Percentiles rank a stretch among this genome's conserved stretches.
These are phyloP conservation scores for Eleusine coracana DNA, from an alignment of 176 grass and related monocot genomes.

Conservation along the genomic window DNA sequence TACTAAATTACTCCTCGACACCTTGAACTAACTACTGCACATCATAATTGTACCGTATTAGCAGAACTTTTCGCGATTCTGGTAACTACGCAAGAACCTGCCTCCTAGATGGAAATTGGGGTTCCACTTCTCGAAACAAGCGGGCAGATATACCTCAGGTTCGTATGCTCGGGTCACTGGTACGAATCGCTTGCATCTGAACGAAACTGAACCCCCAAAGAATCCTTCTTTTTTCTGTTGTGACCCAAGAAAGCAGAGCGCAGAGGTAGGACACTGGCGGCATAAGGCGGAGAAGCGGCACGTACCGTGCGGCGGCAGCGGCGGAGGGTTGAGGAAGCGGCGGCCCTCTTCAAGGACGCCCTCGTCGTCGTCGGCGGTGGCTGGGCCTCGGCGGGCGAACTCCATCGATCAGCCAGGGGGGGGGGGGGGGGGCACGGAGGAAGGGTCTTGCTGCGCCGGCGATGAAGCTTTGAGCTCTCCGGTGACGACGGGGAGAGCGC, in stretches of 20 bases:
- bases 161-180: not conserved
- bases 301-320: constrained; percentile 4
- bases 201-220: not conserved
- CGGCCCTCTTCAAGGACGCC: not conserved
- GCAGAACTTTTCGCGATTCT: not conserved
- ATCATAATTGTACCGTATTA: not conserved
- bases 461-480: too few species aligned
- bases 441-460: not conserved
- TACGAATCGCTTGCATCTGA: not conserved
- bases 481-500: too few species aligned
- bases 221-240: not conserved
- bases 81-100: not conserved
- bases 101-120: not conserved
- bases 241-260: not conserved
- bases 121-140: not conserved
- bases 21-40: not conserved
- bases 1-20: not conserved
- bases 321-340: not conserved
- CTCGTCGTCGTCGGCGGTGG: constrained; percentile 1
- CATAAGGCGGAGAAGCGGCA: not conserved
- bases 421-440: not conserved
- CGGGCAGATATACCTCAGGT: not conserved
- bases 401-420: constrained; percentile 27
- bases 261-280: not conserved
- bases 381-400: constrained; percentile 40